Percentiles rank a stretch among this genome's conserved stretches.
phyloP scores from a whole-genome alignment of 2,329 filamentous ascomycete genomes.

The Eurotiales sp. region DNA sequence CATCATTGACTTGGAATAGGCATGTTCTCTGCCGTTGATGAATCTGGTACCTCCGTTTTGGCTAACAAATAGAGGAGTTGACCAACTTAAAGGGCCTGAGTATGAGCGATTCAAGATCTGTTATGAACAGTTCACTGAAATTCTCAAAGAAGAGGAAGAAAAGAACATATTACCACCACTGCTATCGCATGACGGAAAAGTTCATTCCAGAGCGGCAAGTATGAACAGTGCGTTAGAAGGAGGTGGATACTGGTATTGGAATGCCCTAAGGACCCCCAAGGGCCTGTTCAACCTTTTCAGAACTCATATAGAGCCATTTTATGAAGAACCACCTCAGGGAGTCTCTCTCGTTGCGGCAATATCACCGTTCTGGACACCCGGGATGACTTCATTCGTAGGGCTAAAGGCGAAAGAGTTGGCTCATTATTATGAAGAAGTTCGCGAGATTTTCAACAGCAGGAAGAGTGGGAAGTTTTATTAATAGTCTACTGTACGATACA shows the following conservation, averaged over 20 bases:
- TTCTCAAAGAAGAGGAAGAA: background rate
- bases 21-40: conserved; percentile 16
- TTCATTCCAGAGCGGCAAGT: background rate
- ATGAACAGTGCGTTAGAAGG: background rate
- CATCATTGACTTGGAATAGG: conserved; percentile 28
- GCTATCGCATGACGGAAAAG: background rate
- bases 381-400: background rate
- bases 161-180: too few relatives aligned
- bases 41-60: conserved; percentile 22
- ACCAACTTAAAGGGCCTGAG: background rate
- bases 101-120: background rate
- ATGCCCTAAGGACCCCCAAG: background rate
- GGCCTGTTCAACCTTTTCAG: background rate
- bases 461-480: conserved; percentile 1
- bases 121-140: background rate
- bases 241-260: background rate
- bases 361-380: background rate
- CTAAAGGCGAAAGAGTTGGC: background rate
- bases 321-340: background rate
- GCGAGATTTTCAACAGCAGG: background rate
- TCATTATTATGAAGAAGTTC: background rate
- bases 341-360: background rate
- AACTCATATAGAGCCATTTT: background rate
- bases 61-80: conserved; percentile 19
- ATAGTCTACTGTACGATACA: too few relatives aligned